These are phyloP conservation scores for Trichophyton equinum DNA, from an alignment of 2,329 filamentous ascomycete species.

Conservation along the genomic window DNA sequence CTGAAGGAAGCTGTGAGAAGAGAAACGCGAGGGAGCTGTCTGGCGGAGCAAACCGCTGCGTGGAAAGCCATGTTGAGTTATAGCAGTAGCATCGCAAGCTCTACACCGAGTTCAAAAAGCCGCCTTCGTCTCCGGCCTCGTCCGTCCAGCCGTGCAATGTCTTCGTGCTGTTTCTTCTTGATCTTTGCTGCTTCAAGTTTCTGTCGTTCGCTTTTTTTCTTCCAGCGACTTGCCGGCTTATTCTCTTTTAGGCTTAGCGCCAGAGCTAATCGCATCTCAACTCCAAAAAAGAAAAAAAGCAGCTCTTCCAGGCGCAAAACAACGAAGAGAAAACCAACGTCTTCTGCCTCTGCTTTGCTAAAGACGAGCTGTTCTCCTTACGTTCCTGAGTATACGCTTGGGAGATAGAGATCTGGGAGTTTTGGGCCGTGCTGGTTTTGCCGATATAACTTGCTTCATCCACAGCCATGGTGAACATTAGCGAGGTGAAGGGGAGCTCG, in stretches of 20 bases:
- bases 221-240: background rate
- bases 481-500: slow-evolving; percentile 85
- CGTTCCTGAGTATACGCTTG: background rate
- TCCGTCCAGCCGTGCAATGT: background rate
- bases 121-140: background rate
- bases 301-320: background rate
- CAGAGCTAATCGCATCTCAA: slow-evolving; percentile 10
- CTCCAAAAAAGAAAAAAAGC: background rate
- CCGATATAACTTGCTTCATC: background rate
- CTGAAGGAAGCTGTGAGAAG: slow-evolving; percentile 29
- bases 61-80: slow-evolving; percentile 8
- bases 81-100: slow-evolving; percentile 7
- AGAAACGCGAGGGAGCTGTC: slow-evolving; percentile 22
- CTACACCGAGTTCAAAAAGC: background rate
- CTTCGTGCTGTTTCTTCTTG: background rate
- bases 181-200: background rate
- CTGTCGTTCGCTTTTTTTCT: background rate
- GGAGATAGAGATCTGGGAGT: background rate
- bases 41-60: slow-evolving; percentile 23
- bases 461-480: slow-evolving; percentile 66
- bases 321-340: background rate
- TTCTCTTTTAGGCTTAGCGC: slow-evolving; percentile 10
- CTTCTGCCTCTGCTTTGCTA: background rate
- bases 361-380: background rate
- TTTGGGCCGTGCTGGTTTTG: background rate